Evolutionary conservation across 164 flowering plant species (phyloP).

Genomic region (Kalanchoe fedtschenkoi): DNA sequence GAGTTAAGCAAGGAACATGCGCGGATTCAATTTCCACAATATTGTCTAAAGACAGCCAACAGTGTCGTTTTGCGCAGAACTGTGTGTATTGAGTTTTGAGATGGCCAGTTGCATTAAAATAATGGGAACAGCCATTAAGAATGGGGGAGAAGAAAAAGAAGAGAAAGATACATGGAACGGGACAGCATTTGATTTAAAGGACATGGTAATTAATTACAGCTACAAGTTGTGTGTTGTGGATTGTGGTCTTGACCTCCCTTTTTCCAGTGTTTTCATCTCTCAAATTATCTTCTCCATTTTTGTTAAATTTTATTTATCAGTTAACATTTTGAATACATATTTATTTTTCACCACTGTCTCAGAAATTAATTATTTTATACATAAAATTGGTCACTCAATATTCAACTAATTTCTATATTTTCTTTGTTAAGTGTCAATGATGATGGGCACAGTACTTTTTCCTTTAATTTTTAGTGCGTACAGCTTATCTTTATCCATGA

Average conservation of each 20-base stretch:
- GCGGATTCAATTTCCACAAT: not conserved
- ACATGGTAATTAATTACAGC: not conserved
- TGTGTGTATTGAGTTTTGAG: not conserved
- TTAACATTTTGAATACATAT: no score
- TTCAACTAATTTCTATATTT: no score
- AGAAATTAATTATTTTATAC: no score
- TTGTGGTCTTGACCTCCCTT: not conserved
- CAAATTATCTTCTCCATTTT: no score
- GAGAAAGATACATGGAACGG: not conserved
- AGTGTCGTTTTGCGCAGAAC: not conserved
- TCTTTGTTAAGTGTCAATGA: no score
- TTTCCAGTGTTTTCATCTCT: not conserved
- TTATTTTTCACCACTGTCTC: no score
- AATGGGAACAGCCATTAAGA: not conserved
- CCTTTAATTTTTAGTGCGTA: no score
- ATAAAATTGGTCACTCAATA: no score
- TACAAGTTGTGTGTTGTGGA: not conserved
- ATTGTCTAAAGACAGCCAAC: not conserved
- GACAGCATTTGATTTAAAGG: constrained; percentile 2
- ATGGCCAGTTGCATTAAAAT: constrained; percentile 3
- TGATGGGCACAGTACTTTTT: no score
- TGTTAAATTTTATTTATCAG: no score
- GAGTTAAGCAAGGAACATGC: not conserved
- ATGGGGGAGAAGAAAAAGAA: not conserved
- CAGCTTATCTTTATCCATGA: no score